Percentiles rank a stretch among this genome's conserved stretches.
These are phyloP conservation scores for Ascochyta koolunga DNA, from an alignment of 2,329 filamentous ascomycete genomes.

Conservation along the genomic window DNA sequence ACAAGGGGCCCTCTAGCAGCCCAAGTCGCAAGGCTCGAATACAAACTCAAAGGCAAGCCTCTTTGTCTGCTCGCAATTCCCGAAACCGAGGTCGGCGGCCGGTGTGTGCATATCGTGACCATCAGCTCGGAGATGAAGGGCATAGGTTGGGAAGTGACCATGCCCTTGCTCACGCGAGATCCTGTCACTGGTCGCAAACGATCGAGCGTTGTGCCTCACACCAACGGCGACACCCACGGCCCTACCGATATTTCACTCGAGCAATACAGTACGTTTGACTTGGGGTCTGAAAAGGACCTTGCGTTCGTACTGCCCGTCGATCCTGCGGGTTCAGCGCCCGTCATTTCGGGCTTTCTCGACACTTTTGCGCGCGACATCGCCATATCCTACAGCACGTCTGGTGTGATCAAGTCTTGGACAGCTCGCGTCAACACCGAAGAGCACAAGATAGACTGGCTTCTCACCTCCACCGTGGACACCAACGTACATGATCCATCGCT, in stretches of 20 bases:
- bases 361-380: constrained; percentile 85
- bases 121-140: constrained; percentile 79
- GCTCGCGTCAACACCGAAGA: constrained; percentile 69
- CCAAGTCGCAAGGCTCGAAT: constrained; percentile 65
- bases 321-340: constrained; percentile 75
- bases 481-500: constrained; percentile 74
- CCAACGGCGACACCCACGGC: constrained; percentile 40
- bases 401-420: constrained; percentile 83
- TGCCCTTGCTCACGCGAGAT: constrained; percentile 57
- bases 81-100: constrained; percentile 61
- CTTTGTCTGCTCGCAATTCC: constrained; percentile 81
- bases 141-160: constrained; percentile 77
- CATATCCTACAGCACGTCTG: constrained; percentile 79
- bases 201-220: constrained; percentile 26
- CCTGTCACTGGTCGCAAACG: constrained; percentile 35
- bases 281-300: constrained; percentile 62
- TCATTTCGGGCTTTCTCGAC: constrained; percentile 80
- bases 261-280: constrained; percentile 74
- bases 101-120: constrained; percentile 72
- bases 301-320: constrained; percentile 78
- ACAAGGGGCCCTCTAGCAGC: constrained; percentile 65
- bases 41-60: constrained; percentile 70
- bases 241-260: constrained; percentile 55
- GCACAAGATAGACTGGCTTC: constrained; percentile 77
- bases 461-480: constrained; percentile 82